phyloP scores from a whole-genome alignment of 2,329 filamentous ascomycete species.

The Lasiodiplodia citricola region DNA sequence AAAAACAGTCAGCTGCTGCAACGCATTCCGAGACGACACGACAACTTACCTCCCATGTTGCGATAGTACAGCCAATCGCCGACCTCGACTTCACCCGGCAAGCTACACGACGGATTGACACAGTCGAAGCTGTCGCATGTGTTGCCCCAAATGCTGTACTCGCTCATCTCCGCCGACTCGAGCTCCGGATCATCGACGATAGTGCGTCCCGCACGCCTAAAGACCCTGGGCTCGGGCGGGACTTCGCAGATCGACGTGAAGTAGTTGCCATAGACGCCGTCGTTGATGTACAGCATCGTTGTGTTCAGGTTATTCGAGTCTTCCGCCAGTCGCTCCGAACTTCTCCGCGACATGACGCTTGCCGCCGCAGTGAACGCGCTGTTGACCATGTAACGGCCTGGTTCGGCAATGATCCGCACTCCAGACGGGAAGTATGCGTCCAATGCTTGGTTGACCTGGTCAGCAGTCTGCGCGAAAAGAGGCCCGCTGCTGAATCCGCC shows the following conservation, averaged over 20 bases:
- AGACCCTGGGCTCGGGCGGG: constrained; percentile 77
- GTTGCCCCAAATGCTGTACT: constrained; percentile 90
- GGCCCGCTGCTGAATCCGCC: constrained; percentile 89
- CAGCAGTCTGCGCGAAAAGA: constrained; percentile 48
- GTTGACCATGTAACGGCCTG: constrained; percentile 89
- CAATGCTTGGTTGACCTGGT: constrained; percentile 63
- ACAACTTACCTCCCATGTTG: constrained; percentile 71
- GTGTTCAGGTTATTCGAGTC: constrained; percentile 61
- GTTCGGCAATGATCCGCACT: constrained; percentile 86
- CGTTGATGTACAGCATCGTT: constrained; percentile 95
- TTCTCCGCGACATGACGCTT: constrained; percentile 89
- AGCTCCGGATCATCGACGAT: constrained; percentile 62
- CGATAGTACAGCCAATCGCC: constrained; percentile 97
- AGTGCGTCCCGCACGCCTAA: constrained; percentile 63
- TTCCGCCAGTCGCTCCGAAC: constrained; percentile 70
- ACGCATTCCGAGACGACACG: background rate
- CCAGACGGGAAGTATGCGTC: constrained; percentile 83
- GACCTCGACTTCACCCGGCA: constrained; percentile 76
- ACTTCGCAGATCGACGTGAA: constrained; percentile 97
- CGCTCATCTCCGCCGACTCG: background rate
- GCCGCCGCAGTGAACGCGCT: constrained; percentile 87
- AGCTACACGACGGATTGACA: constrained; percentile 77
- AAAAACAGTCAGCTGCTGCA: background rate
- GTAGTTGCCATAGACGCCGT: constrained; percentile 94
- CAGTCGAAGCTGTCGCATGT: constrained; percentile 95